Conservation (phyloP, 345 rosid genomes). For the Gossypium sturtianum region DNA sequence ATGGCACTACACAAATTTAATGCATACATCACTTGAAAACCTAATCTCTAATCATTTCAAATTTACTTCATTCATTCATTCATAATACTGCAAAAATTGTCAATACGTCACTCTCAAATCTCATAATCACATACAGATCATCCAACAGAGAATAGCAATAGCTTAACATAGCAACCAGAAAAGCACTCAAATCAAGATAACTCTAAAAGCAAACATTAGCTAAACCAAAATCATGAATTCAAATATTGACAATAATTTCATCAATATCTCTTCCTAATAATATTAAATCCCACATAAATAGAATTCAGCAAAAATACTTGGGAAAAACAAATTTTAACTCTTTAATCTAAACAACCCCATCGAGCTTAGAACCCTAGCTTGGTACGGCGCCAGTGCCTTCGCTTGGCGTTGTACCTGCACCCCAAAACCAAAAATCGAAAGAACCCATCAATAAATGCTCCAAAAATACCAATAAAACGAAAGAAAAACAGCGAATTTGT, state of each 20-base stretch:
- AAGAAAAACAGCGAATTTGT: not conserved
- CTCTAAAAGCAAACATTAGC: not conserved
- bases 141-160: too few species aligned
- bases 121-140: too few species aligned
- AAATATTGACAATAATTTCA: not conserved
- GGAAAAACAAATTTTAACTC: not conserved
- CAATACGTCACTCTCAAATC: too few species aligned
- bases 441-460: not conserved
- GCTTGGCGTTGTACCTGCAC: conserved; percentile 59
- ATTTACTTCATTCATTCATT: too few species aligned
- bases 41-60: too few species aligned
- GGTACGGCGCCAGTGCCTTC: conserved; percentile 48
- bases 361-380: not conserved
- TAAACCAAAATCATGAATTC: not conserved
- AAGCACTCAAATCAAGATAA: not conserved
- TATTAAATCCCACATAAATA: not conserved
- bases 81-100: too few species aligned
- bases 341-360: not conserved
- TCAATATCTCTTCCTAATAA: not conserved
- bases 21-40: too few species aligned
- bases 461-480: not conserved
- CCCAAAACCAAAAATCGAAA: not conserved
- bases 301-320: not conserved
- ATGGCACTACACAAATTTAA: too few species aligned
- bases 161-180: not conserved